Evolutionary conservation across 371 early-diverging fungal species (phyloP).

Genomic region (Syncephalastrum monosporum): DNA sequence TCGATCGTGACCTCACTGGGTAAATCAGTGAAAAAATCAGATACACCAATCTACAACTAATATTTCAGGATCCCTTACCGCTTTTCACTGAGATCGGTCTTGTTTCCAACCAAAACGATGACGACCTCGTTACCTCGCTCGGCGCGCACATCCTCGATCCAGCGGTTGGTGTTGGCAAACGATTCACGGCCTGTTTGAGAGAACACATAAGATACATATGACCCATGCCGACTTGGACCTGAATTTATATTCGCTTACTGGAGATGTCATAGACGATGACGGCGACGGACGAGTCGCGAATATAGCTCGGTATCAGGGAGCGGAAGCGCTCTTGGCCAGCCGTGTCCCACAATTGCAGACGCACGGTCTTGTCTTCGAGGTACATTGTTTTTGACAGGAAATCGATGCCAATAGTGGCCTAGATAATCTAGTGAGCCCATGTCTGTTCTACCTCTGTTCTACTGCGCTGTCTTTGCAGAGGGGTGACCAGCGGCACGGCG

Average conservation of each 20-base stretch:
- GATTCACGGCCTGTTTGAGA: conserved; percentile 73
- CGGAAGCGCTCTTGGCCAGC: conserved; percentile 99
- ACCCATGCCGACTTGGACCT: background rate
- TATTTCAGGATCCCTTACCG: conserved; percentile 47
- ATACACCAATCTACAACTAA: background rate
- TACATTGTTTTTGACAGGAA: conserved; percentile 98
- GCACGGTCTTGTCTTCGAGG: conserved; percentile 92
- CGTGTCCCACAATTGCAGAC: conserved; percentile 99
- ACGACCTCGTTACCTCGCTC: conserved; percentile 97
- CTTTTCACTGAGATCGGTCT: conserved; percentile 93
- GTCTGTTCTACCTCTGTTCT: background rate
- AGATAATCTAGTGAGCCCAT: background rate
- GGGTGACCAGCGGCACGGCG: no score
- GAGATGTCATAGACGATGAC: conserved; percentile 97
- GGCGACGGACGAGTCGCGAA: conserved; percentile 96
- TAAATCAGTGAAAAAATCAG: background rate
- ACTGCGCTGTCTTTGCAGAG: no score
- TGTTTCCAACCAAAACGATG: conserved; percentile 98
- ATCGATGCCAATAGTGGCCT: conserved; percentile 99
- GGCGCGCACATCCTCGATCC: conserved; percentile 97
- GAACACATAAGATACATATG: background rate
- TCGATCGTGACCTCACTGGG: conserved; percentile 85
- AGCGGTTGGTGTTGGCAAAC: conserved; percentile 92
- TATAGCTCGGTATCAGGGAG: conserved; percentile 96
- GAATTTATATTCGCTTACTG: conserved; percentile 46